phyloP scores from a whole-genome alignment of 1,284 basidiomycete genomes.

The Chalciporus piperatoides region DNA sequence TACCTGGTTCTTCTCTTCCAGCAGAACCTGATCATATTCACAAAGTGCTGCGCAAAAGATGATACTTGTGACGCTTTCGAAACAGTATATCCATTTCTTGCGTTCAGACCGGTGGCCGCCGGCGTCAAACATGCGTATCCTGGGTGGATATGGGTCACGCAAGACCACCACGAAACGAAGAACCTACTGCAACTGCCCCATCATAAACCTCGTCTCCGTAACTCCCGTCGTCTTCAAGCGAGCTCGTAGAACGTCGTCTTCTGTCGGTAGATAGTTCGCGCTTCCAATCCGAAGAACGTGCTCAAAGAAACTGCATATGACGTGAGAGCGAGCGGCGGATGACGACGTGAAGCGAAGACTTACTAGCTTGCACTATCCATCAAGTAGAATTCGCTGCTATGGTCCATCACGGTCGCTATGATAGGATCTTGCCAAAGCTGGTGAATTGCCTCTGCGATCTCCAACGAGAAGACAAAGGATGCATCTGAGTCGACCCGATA shows the following conservation, averaged over 20 bases:
- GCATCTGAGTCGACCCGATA: conserved; percentile 45
- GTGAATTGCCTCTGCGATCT: conserved; percentile 76
- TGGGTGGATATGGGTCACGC: conserved; percentile 20
- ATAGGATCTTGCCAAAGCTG: conserved; percentile 90
- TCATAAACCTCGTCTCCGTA: conserved; percentile 80
- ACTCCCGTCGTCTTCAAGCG: conserved; percentile 93
- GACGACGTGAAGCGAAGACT: conserved; percentile 32
- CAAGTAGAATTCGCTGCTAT: conserved; percentile 86
- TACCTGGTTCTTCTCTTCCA: conserved; percentile 78
- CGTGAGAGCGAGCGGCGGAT: conserved; percentile 1
- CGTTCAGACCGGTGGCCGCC: conserved; percentile 91
- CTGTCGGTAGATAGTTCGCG: conserved; percentile 80
- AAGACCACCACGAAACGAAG: conserved; percentile 32
- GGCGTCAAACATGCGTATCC: conserved; percentile 95
- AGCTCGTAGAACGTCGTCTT: conserved; percentile 86
- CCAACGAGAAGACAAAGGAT: conserved; percentile 49
- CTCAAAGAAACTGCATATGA: conserved; percentile 72
- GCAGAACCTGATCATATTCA: conserved; percentile 89
- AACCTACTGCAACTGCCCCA: conserved; percentile 71
- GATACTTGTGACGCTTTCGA: conserved; percentile 93
- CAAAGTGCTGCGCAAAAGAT: conserved; percentile 93
- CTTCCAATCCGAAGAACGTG: conserved; percentile 81
- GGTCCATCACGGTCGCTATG: conserved; percentile 84
- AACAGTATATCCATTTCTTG: conserved; percentile 95
- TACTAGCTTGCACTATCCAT: conserved; percentile 96